These are phyloP conservation scores for Microbotryum intermedium DNA, from an alignment of 1,284 basidiomycete genomes.

Conservation along the genomic window DNA sequence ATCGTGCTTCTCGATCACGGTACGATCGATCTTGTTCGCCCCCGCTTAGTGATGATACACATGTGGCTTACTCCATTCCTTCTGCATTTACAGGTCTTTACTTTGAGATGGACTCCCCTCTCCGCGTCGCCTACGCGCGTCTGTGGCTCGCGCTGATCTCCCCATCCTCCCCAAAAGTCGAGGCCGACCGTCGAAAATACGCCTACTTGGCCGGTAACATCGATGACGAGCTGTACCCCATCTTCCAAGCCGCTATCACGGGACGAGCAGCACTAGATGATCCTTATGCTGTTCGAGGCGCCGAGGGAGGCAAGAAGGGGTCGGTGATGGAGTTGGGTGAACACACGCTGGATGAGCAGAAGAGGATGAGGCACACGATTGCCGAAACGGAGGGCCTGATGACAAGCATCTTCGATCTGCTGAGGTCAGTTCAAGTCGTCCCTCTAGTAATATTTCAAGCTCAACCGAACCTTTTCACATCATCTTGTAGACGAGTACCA, in stretches of 20 bases:
- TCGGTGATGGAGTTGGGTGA: constrained; percentile 65
- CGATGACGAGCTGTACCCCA: constrained; percentile 55
- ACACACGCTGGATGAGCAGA: constrained; percentile 61
- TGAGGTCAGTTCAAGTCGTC: constrained; percentile 64
- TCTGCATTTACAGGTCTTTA: constrained; percentile 50
- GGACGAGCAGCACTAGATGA: constrained; percentile 44
- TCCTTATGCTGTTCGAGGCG: constrained; percentile 10
- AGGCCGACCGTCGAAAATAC: constrained; percentile 65
- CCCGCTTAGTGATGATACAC: not conserved
- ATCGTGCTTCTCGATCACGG: constrained; percentile 84
- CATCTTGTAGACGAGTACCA: constrained; percentile 31
- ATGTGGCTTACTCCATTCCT: not conserved
- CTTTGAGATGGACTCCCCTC: constrained; percentile 70
- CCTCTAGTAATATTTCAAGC: constrained; percentile 1
- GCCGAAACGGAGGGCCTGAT: constrained; percentile 70
- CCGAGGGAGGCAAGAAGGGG: constrained; percentile 44
- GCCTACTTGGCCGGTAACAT: constrained; percentile 80
- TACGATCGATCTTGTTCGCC: constrained; percentile 3
- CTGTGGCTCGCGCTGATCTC: constrained; percentile 81
- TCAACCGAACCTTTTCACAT: constrained; percentile 28
- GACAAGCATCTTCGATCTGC: constrained; percentile 69
- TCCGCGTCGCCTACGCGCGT: constrained; percentile 56
- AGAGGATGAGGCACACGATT: constrained; percentile 69
- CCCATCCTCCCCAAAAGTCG: constrained; percentile 55
- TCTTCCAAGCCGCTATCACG: constrained; percentile 78